Evolutionary conservation across 2,329 filamentous ascomycete genomes (phyloP).

Genomic region (Diaporthe citrichinensis): DNA sequence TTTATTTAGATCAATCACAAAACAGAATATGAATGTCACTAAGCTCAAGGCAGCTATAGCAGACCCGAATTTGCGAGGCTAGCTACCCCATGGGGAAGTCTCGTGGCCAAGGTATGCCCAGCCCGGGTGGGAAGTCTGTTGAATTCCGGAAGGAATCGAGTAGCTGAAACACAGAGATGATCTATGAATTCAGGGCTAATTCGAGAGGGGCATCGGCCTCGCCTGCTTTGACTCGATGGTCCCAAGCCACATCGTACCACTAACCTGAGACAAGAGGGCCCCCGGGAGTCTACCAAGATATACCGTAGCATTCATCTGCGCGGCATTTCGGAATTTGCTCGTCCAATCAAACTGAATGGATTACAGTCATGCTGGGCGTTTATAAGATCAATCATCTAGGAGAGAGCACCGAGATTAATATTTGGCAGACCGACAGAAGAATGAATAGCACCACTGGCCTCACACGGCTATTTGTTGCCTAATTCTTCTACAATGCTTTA

Average conservation of each 20-base stretch:
- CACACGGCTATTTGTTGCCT: not conserved
- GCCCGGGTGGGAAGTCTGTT: not conserved
- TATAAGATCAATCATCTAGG: no score
- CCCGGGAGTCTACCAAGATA: not conserved
- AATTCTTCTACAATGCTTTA: not conserved
- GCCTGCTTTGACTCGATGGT: not conserved
- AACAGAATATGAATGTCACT: not conserved
- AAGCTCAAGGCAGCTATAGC: not conserved
- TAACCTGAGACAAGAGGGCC: not conserved
- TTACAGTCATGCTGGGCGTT: no score
- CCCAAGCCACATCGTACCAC: not conserved
- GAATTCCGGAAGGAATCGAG: not conserved
- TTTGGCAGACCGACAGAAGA: not conserved
- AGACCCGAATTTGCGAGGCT: conserved; percentile 7
- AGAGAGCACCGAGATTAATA: not conserved
- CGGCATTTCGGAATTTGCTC: not conserved
- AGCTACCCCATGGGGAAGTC: not conserved
- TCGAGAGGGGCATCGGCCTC: not conserved
- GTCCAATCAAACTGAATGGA: not conserved
- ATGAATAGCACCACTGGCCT: not conserved
- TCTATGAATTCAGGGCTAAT: not conserved
- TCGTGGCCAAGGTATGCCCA: not conserved
- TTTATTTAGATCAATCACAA: not conserved
- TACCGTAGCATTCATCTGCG: not conserved
- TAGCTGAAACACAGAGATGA: not conserved